Percentiles rank a stretch among this genome's conserved stretches.
These are phyloP conservation scores for Flammula alnicola DNA, from an alignment of 1,284 basidiomycete species.

Conservation along the genomic window DNA sequence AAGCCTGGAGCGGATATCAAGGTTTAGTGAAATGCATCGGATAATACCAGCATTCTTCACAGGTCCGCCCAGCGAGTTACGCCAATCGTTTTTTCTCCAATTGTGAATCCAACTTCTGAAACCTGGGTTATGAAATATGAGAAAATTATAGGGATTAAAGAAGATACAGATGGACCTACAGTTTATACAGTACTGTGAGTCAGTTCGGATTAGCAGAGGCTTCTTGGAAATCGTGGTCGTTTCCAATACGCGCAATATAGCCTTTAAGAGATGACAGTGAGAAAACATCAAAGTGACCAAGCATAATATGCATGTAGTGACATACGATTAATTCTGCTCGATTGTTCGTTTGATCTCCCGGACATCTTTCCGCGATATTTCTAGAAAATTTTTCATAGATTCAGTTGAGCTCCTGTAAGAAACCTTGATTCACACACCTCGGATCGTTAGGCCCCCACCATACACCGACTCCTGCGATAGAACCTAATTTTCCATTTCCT, in stretches of 20 bases:
- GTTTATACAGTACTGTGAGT: slow-evolving; percentile 77
- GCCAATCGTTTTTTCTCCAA: slow-evolving; percentile 64
- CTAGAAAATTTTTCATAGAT: slow-evolving; percentile 39
- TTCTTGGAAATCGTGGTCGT: slow-evolving; percentile 56
- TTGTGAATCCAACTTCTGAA: slow-evolving; percentile 64
- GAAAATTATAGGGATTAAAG: not conserved
- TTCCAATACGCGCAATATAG: slow-evolving; percentile 76
- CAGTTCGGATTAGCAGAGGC: slow-evolving; percentile 72
- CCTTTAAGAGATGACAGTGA: slow-evolving; percentile 46
- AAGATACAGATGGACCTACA: slow-evolving; percentile 47
- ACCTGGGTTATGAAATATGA: slow-evolving; percentile 44
- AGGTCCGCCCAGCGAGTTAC: slow-evolving; percentile 46
- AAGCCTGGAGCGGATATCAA: slow-evolving; percentile 48
- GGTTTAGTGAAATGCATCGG: slow-evolving; percentile 59
- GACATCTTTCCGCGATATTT: slow-evolving; percentile 78
- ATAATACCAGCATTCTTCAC: slow-evolving; percentile 75
- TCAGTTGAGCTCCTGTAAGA: not conserved
- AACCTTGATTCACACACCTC: slow-evolving; percentile 44
- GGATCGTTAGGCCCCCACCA: slow-evolving; percentile 73
- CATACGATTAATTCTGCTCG: slow-evolving; percentile 83
- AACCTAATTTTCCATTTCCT: slow-evolving; percentile 67
- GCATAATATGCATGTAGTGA: slow-evolving; percentile 16
- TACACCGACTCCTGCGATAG: slow-evolving; percentile 75
- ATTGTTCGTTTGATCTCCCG: slow-evolving; percentile 88
- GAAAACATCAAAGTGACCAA: not conserved